Base-by-base conservation (phyloP, 106 monocot genomes). In the Acanthochlamys bracteata region DNA sequence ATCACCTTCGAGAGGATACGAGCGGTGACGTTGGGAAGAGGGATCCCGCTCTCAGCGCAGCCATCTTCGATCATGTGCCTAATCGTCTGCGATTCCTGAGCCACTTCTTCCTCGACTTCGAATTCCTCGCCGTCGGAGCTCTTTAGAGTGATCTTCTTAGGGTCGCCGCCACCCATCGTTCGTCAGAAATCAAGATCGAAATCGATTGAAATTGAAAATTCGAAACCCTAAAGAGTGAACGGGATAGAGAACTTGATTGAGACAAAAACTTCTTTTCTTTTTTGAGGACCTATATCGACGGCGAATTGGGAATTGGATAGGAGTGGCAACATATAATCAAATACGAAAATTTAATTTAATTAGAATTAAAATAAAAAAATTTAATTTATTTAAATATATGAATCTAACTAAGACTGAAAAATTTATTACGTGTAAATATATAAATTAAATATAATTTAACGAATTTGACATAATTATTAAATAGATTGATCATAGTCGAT, bases 101-200 rank as follows among this genome's bases (percentile, higher is more conserved):
- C 91, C 53, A 81, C 78, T 20, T 41, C 70, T 71, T 84, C 78
- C 16, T 75, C 73, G 41, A 92, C 76, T 55, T 81, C 81, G 76
- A 86, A 86, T 63, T 40, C 81, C 72, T 84, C 69, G 0, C 86
- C 86, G 59, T 92, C 91, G 10, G 76, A 84, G 73, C 91, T 86
- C 71, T 71, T 70, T 26, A 90, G 80, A 0, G 75, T 83, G 14
- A 86, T 69, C 77, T 49, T 79, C 71, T 74, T 81, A 41, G 17
- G 42, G 51, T 25, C 71, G 11, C 61, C 61, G 40, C 40, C 6
- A 39, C 3, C 14, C 13, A n/a, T n/a, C 7, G 39, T 39, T 12
- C 10, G 39, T 4, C 10, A 41, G 11, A 10, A 40, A 62, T 16
- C 13, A n/a, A 41, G 13, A 41, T 41, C 41, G 15, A 40, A 23